Percentiles rank a stretch among this genome's conserved stretches.
Conservation (phyloP, 345 rosid species). For the Rhizophora apiculata region DNA sequence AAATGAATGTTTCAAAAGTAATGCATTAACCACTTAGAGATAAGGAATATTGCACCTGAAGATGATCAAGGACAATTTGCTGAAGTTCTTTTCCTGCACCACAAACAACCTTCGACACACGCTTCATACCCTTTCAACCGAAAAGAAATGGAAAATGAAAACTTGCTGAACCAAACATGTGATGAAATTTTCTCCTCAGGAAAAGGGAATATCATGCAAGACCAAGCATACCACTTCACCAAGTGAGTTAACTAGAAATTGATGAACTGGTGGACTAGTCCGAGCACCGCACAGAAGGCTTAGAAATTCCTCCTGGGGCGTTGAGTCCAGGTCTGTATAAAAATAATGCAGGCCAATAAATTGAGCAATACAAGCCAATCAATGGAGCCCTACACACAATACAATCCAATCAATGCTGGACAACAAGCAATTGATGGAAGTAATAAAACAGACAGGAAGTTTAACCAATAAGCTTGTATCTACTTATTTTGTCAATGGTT, state of each 20-base stretch:
- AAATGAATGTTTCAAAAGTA: neutral
- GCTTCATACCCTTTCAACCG: constrained; percentile 70
- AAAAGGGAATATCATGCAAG: constrained; percentile 11
- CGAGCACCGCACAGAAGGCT: constrained; percentile 89
- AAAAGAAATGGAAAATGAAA: constrained; percentile 6
- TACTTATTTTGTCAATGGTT: constrained; percentile 24
- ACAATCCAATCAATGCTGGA: neutral
- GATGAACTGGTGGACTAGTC: constrained; percentile 86
- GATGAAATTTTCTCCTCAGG: constrained; percentile 11
- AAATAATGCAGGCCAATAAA: constrained; percentile 17
- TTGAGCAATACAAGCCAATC: neutral
- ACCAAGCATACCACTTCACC: constrained; percentile 69
- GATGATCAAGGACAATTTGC: constrained; percentile 73
- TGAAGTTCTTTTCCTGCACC: constrained; percentile 95
- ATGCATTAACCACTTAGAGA: constrained; percentile 1
- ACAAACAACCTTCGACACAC: constrained; percentile 72
- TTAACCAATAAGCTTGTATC: constrained; percentile 5
- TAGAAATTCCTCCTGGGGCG: constrained; percentile 91
- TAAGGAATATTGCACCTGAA: constrained; percentile 55
- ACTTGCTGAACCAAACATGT: constrained; percentile 14
- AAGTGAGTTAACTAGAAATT: constrained; percentile 79
- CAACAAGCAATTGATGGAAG: neutral
- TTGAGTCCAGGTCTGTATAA: constrained; percentile 67
- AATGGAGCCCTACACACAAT: neutral
- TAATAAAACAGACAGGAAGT: constrained; percentile 10